phyloP scores from a whole-genome alignment of 805 yeast species.

The Schizosaccharomyces japonicus region DNA sequence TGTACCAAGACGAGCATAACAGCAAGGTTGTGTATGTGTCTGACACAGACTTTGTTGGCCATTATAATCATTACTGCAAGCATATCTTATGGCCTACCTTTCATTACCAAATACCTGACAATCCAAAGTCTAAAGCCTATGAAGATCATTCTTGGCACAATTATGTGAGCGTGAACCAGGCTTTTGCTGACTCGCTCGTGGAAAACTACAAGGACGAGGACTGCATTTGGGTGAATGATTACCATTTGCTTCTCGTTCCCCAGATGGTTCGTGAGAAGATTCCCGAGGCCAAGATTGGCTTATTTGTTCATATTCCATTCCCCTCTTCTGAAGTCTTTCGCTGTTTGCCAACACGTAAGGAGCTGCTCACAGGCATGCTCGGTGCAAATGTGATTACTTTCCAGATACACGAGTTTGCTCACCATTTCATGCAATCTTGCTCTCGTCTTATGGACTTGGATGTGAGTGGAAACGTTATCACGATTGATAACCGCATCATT shows the following conservation, averaged over 20 bases:
- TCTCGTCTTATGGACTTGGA: constrained; percentile 64
- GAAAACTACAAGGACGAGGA: constrained; percentile 45
- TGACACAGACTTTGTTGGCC: constrained; percentile 70
- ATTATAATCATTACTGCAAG: constrained; percentile 75
- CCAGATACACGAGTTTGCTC: constrained; percentile 78
- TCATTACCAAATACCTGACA: constrained; percentile 71
- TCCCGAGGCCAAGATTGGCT: constrained; percentile 51
- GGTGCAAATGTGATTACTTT: constrained; percentile 77
- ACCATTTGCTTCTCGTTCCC: constrained; percentile 58
- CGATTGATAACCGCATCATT: constrained; percentile 16
- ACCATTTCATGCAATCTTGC: constrained; percentile 82
- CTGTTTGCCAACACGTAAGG: constrained; percentile 53
- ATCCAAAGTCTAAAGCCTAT: constrained; percentile 80
- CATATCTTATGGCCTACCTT: constrained; percentile 92
- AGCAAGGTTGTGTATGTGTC: constrained; percentile 35
- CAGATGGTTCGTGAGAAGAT: constrained; percentile 57
- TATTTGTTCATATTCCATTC: constrained; percentile 75
- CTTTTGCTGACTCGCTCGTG: constrained; percentile 54
- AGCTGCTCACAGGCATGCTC: constrained; percentile 56
- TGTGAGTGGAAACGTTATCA: constrained; percentile 40
- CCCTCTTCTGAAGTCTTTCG: constrained; percentile 87
- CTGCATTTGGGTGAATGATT: constrained; percentile 78
- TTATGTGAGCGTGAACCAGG: constrained; percentile 50
- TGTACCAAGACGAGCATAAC: constrained; percentile 3
- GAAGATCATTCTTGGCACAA: constrained; percentile 88